These are phyloP conservation scores for Trichoderma sp. DNA, from an alignment of 2,329 filamentous ascomycete species.

Conservation along the genomic window DNA sequence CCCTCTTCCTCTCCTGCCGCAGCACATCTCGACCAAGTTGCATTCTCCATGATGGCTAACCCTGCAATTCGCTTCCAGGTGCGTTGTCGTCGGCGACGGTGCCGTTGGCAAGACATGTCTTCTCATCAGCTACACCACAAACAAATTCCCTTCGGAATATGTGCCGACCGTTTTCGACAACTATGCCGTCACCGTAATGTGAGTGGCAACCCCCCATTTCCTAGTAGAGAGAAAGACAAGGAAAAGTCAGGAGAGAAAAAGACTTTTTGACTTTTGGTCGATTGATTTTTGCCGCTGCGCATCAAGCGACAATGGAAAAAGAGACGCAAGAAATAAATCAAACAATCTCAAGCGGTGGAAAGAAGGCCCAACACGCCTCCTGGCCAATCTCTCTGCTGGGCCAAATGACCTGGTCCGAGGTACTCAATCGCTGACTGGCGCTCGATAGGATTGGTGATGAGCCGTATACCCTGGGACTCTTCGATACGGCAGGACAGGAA, in stretches of 20 bases:
- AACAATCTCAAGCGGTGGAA: background rate
- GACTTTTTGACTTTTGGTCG: background rate
- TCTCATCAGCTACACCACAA: slow-evolving; percentile 98
- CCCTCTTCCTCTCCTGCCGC: background rate
- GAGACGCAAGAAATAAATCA: background rate
- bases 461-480: slow-evolving; percentile 93
- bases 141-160: slow-evolving; percentile 99
- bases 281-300: background rate
- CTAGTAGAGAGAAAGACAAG: background rate
- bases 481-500: slow-evolving; percentile 98
- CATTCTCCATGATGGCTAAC: slow-evolving; percentile 24
- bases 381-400: background rate
- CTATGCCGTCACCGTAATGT: slow-evolving; percentile 99
- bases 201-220: slow-evolving; percentile 47
- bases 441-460: slow-evolving; percentile 89
- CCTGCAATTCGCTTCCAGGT: slow-evolving; percentile 53
- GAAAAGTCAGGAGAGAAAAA: background rate
- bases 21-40: background rate
- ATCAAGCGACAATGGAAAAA: background rate
- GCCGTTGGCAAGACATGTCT: slow-evolving; percentile 99
- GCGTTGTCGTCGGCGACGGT: slow-evolving; percentile 98
- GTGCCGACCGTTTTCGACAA: slow-evolving; percentile 99
- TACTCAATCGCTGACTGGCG: slow-evolving; percentile 9
- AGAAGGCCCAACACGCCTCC: background rate
- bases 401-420: background rate